phyloP scores from a whole-genome alignment of 2,329 filamentous ascomycete species.

The Dissoconium aciculare region DNA sequence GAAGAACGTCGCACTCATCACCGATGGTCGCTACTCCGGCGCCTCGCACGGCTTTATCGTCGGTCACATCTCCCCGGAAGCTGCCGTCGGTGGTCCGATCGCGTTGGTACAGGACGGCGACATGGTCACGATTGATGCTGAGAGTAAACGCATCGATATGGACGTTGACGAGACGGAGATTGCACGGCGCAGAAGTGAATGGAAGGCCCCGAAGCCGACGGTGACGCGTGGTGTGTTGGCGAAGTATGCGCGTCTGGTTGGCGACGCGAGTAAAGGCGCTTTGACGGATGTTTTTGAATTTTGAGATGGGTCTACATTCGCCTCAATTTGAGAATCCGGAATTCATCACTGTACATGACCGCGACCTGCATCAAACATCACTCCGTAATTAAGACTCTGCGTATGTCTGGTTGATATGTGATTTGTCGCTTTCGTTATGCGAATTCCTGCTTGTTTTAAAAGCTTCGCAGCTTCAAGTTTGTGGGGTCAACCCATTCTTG shows the following conservation, averaged over 20 bases:
- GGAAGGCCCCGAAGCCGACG: constrained; percentile 55
- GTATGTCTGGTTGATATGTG: too few species aligned
- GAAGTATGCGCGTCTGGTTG: constrained; percentile 78
- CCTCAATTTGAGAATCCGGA: too few species aligned
- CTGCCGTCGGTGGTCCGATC: constrained; percentile 76
- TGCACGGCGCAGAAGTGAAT: constrained; percentile 44
- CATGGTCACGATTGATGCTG: constrained; percentile 70
- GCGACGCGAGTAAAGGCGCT: constrained; percentile 81
- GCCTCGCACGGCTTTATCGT: constrained; percentile 88
- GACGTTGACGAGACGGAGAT: constrained; percentile 59
- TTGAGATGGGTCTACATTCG: too few species aligned
- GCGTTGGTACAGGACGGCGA: constrained; percentile 71
- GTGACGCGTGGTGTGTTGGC: constrained; percentile 74
- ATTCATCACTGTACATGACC: too few species aligned
- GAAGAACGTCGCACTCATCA: constrained; percentile 77
- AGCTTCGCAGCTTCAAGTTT: too few species aligned
- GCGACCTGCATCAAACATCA: too few species aligned
- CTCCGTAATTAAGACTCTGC: too few species aligned
- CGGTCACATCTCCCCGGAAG: constrained; percentile 83
- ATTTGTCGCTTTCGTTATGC: too few species aligned
- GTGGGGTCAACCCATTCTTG: too few species aligned
- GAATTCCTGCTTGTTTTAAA: too few species aligned
- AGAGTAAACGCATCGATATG: constrained; percentile 58
- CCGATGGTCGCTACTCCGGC: constrained; percentile 78
- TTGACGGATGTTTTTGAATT: constrained; percentile 58